Evolutionary conservation across 2,329 filamentous ascomycete species (phyloP), one percentile per base, ranked within the genome.

Genomic region (Phyllosticta ampelicida): DNA sequence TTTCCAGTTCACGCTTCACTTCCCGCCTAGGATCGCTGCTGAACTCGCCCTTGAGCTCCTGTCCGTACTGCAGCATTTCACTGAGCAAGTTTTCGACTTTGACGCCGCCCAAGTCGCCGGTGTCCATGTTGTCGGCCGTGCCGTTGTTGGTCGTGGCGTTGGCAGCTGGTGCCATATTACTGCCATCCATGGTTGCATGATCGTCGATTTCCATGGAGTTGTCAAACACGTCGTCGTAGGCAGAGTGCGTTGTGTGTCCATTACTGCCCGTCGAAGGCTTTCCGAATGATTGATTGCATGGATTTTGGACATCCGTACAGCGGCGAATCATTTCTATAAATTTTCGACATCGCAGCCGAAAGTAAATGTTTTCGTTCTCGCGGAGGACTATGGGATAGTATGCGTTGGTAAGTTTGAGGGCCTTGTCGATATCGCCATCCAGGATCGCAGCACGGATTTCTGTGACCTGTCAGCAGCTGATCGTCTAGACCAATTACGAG

Each of bases 401-500:
- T 11, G 79, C 77, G 54, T 85, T 83, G 2, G 89, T 95, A 65
- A 86, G 81, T 70, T 90, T 87, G n/a, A 97, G 78, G 0, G 92
- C 92, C 64, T 81, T 84, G 71, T 97, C 94, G 60, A 99, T 89
- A 66, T 99, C 89, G 20, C 94, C 94, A 60, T 95, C 88, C 2
- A 97, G 78, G 52, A 99, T 90, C 0, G 91, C 88, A 62, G 83
- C 80, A 57, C 94, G 85, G 62, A 97, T 96, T 70, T 85, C 89
- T 96, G 67, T 0, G 63, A 51, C 6, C 23, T 18, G n/a, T 59
- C 23, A 59, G 57, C 20, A 50, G 19, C 9, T 20, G 56, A 56
- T 23, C 65, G 60, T 50, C 20, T 52, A 16, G 56, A 21, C 8
- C 9, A 51, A n/a, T 51, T n/a, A 18, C 29, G 16, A 28, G 6